These are phyloP conservation scores for Triticum turgidum DNA, from an alignment of 176 grass and related monocot species.

Conservation along the genomic window DNA sequence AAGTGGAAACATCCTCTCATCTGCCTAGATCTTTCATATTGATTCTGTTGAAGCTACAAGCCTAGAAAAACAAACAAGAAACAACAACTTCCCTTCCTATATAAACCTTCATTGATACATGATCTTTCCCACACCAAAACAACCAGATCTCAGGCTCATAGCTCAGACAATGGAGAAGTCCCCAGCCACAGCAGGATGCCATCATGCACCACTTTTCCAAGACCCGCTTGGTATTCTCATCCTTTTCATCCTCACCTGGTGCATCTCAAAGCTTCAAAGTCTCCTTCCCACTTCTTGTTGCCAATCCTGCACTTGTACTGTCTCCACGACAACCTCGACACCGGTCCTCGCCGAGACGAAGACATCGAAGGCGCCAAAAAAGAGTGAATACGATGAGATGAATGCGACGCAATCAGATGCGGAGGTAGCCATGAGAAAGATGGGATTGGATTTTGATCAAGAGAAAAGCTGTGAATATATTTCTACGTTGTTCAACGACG, in stretches of 20 bases:
- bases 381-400: neutral
- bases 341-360: neutral
- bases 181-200: neutral
- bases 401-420: slow-evolving; percentile 37
- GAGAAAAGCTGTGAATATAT: slow-evolving; percentile 15
- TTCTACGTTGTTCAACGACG: slow-evolving; percentile 40
- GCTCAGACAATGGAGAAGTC: slow-evolving; percentile 46
- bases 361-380: neutral
- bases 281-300: slow-evolving; percentile 28
- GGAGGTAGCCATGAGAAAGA: slow-evolving; percentile 31
- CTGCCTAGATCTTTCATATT: slow-evolving; percentile 34
- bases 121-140: neutral
- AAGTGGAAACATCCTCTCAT: slow-evolving; percentile 40
- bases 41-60: slow-evolving; percentile 11
- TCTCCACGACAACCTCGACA: neutral
- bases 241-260: slow-evolving; percentile 40
- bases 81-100: slow-evolving; percentile 2
- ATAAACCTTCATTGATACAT: slow-evolving; percentile 8
- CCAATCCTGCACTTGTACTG: neutral
- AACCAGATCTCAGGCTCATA: neutral
- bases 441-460: slow-evolving; percentile 34
- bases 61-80: neutral
- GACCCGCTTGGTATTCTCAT: slow-evolving; percentile 36
- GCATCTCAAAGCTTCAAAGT: slow-evolving; percentile 28
- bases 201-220: neutral